These are phyloP conservation scores for Eimeria acervulina DNA, from an alignment of 169 alveolate species.

Conservation along the genomic window DNA sequence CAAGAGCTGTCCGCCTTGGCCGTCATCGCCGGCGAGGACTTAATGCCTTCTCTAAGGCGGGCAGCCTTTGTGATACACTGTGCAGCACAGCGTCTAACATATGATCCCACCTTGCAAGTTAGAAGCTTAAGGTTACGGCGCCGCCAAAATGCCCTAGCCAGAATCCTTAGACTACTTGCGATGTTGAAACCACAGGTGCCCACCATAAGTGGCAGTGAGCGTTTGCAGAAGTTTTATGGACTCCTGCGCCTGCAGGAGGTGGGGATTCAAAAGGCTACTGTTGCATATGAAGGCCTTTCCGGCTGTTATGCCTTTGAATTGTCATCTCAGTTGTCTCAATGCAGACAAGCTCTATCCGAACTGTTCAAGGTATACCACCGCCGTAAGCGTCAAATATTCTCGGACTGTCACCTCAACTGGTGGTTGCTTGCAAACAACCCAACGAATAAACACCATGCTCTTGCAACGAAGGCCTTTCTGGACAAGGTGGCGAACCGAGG, in stretches of 20 bases:
- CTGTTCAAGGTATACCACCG: not conserved
- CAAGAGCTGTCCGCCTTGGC: not conserved
- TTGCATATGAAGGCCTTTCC: not conserved
- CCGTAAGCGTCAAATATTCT: not conserved
- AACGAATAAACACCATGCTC: not conserved
- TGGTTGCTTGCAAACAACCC: not conserved
- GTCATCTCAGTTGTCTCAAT: too few relatives aligned
- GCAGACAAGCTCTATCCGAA: not conserved
- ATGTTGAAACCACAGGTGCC: not conserved
- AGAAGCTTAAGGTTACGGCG: not conserved
- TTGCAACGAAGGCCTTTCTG: not conserved
- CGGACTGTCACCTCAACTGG: not conserved
- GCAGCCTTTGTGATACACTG: not conserved
- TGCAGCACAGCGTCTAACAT: not conserved
- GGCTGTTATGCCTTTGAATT: not conserved
- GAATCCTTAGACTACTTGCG: not conserved
- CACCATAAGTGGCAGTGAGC: not conserved
- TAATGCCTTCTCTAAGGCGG: not conserved
- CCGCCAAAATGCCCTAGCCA: not conserved
- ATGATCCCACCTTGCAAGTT: not conserved
- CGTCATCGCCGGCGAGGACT: not conserved
- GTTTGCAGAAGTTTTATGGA: not conserved
- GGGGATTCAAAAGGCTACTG: not conserved
- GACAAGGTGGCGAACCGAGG: not conserved
- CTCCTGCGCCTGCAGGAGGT: not conserved